A percentile compares a stretch with the other conserved stretches of the same genome.
Conservation (phyloP, 2,329 filamentous ascomycete genomes). For the Aspergillus ochraceus region DNA sequence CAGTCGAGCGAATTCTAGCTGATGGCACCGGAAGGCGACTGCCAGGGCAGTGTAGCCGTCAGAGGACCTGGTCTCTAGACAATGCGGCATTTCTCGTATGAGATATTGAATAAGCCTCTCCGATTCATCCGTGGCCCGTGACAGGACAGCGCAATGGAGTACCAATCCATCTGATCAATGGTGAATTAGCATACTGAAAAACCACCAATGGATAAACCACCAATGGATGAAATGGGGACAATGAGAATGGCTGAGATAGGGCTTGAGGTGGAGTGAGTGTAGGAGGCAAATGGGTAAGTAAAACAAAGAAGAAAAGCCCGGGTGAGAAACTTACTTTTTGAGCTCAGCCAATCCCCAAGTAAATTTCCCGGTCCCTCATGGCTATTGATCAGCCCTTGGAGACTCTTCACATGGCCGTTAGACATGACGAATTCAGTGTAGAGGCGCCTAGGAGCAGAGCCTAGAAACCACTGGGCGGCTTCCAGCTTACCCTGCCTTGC, state of each 20-base stretch:
- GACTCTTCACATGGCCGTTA: slow-evolving; percentile 60
- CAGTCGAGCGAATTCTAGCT: slow-evolving; percentile 46
- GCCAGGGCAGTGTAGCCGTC: slow-evolving; percentile 64
- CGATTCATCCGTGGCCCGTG: slow-evolving; percentile 42
- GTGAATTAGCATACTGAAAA: not conserved
- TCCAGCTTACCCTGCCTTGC: slow-evolving; percentile 56
- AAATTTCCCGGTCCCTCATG: slow-evolving; percentile 9
- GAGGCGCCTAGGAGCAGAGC: slow-evolving; percentile 65
- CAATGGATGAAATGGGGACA: no score
- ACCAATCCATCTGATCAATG: slow-evolving; percentile 45
- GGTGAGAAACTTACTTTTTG: slow-evolving; percentile 49
- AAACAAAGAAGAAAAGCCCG: not conserved
- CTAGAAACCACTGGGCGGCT: slow-evolving; percentile 73
- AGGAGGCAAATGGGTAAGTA: no score
- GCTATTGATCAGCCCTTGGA: slow-evolving; percentile 62
- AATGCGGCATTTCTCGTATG: slow-evolving; percentile 60
- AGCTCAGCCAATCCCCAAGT: slow-evolving; percentile 31
- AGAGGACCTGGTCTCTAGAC: slow-evolving; percentile 58
- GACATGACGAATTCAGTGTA: slow-evolving; percentile 69
- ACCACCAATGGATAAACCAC: no score
- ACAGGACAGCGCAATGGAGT: slow-evolving; percentile 66
- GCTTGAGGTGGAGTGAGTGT: no score
- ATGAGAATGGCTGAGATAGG: no score
- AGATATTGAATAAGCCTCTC: slow-evolving; percentile 65
- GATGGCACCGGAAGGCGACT: slow-evolving; percentile 58